A percentile compares a stretch with the other conserved stretches of the same genome.
These are phyloP conservation scores for Entomophthora muscae DNA, from an alignment of 371 early-diverging fungal species.

Conservation along the genomic window DNA sequence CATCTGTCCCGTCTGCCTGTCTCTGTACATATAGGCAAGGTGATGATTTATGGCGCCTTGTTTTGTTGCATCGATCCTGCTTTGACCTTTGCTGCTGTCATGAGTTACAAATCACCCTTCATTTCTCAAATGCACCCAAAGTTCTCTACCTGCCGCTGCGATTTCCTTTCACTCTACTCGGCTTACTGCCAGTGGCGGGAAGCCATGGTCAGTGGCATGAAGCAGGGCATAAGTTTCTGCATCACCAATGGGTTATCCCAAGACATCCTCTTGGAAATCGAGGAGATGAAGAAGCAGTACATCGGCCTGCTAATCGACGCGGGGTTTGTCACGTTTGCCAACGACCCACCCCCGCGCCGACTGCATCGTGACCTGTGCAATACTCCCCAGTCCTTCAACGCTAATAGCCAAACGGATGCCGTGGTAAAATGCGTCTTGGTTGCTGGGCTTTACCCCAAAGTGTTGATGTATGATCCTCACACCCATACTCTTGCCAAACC, in stretches of 20 bases:
- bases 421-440: conserved; percentile 1
- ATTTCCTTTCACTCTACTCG: neutral
- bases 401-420: neutral
- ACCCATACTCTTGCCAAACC: neutral
- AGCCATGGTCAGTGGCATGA: conserved; percentile 30
- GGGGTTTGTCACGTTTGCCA: neutral
- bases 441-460: neutral
- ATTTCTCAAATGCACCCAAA: neutral
- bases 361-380: neutral
- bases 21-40: conserved; percentile 61
- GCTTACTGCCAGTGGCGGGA: conserved; percentile 15
- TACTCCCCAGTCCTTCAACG: neutral
- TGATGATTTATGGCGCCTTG: conserved; percentile 50
- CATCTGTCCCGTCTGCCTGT: conserved; percentile 66
- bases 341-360: neutral
- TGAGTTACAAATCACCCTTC: conserved; percentile 39
- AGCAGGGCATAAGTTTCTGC: conserved; percentile 29
- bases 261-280: neutral
- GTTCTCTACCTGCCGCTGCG: neutral
- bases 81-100: conserved; percentile 47
- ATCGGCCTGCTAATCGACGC: neutral
- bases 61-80: conserved; percentile 51
- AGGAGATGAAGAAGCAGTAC: conserved; percentile 1
- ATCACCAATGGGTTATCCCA: conserved; percentile 11
- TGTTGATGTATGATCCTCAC: neutral